Percentiles rank a stretch among this genome's conserved stretches.
phyloP scores from a whole-genome alignment of 148 eudicot species.

The Spergularia bocconei region DNA sequence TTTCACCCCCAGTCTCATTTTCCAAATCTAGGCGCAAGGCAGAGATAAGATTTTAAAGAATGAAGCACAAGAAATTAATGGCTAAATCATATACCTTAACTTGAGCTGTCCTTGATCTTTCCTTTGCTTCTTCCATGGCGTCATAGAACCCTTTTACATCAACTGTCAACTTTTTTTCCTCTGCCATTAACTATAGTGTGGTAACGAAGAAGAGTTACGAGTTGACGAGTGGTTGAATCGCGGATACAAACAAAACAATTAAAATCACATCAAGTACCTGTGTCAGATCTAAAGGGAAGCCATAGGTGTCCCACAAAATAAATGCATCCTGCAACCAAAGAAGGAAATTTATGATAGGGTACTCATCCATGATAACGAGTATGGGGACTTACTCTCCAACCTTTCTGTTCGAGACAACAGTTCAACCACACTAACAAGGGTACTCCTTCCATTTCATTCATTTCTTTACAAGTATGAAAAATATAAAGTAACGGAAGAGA shows the following conservation, averaged over 20 bases:
- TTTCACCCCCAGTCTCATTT: neutral
- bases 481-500: neutral
- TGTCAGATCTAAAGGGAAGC: slow-evolving; percentile 92
- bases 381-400: neutral
- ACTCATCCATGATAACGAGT: neutral
- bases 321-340: slow-evolving; percentile 87
- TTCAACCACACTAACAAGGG: no score
- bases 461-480: no score
- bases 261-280: slow-evolving; percentile 51
- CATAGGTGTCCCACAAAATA: slow-evolving; percentile 90
- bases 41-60: neutral
- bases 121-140: slow-evolving; percentile 91
- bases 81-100: slow-evolving; percentile 49
- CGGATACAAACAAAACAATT: neutral
- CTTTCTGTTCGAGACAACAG: neutral
- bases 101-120: slow-evolving; percentile 87
- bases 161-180: slow-evolving; percentile 76
- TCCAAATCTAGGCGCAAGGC: neutral
- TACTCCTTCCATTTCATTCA: no score
- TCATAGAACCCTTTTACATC: slow-evolving; percentile 67
- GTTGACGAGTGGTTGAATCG: neutral
- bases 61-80: neutral
- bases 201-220: slow-evolving; percentile 13
- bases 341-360: neutral
- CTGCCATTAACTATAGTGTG: slow-evolving; percentile 80